These are phyloP conservation scores for Microdochium paspali DNA, from an alignment of 2,329 filamentous ascomycete species.

Conservation along the genomic window DNA sequence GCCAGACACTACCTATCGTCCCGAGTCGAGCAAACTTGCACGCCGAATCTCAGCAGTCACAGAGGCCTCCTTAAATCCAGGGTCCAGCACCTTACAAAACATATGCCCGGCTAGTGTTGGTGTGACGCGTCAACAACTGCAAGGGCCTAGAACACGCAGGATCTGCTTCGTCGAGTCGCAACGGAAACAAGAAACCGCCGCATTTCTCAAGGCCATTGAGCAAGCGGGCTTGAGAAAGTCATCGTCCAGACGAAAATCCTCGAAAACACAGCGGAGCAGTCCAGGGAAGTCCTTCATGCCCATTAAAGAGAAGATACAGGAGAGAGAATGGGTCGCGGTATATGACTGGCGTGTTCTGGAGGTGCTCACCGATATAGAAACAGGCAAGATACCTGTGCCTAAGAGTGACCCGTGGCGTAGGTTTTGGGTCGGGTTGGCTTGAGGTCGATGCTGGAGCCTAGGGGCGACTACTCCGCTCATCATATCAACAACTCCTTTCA, in stretches of 20 bases:
- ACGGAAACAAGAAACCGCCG: conserved; percentile 16
- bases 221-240: conserved; percentile 12
- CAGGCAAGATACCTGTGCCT: conserved; percentile 20
- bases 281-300: neutral
- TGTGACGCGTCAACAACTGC: neutral
- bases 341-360: conserved; percentile 38
- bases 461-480: too few relatives aligned
- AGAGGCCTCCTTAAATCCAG: neutral
- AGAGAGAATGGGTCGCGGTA: conserved; percentile 27
- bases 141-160: conserved; percentile 8
- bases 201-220: conserved; percentile 23
- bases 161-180: conserved; percentile 32
- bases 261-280: neutral
- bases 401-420: conserved; percentile 31
- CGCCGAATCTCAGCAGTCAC: neutral
- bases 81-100: neutral
- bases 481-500: too few relatives aligned
- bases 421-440: conserved; percentile 33
- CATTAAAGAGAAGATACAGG: conserved; percentile 10
- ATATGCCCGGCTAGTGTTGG: conserved; percentile 1
- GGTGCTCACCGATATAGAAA: conserved; percentile 29
- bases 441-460: too few relatives aligned
- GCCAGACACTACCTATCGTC: neutral
- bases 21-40: neutral
- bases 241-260: neutral